These are phyloP conservation scores for Tricholoma sp. DNA, from an alignment of 768 basidiomycete species.

Conservation along the genomic window DNA sequence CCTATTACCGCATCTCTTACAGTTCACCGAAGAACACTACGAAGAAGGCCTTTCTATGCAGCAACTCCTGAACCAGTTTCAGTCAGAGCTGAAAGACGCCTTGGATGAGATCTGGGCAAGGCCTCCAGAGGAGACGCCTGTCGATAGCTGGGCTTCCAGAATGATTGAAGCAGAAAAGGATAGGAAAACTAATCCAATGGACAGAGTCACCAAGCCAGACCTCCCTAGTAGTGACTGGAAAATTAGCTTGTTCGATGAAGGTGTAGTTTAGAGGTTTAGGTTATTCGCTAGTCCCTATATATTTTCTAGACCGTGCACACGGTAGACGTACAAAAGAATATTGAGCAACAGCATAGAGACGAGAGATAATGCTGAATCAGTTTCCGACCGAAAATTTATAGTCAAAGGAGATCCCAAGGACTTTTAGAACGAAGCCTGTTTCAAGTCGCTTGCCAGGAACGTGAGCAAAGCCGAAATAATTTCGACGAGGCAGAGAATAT, in stretches of 20 bases:
- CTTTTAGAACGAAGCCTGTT: too few species aligned
- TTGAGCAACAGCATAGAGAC: too few species aligned
- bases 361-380: too few species aligned
- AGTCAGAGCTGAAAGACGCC: slow-evolving; percentile 47
- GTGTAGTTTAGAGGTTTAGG: neutral
- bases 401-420: too few species aligned
- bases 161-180: slow-evolving; percentile 51
- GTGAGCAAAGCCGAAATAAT: too few species aligned
- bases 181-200: slow-evolving; percentile 42
- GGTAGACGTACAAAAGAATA: too few species aligned
- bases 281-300: neutral
- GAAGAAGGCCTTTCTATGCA: slow-evolving; percentile 66
- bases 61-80: slow-evolving; percentile 49
- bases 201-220: slow-evolving; percentile 50
- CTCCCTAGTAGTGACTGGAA: slow-evolving; percentile 35
- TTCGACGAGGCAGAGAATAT: too few species aligned
- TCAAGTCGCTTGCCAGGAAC: too few species aligned
- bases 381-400: too few species aligned
- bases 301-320: too few species aligned
- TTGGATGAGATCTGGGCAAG: slow-evolving; percentile 67
- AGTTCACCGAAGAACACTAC: slow-evolving; percentile 63
- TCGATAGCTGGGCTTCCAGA: slow-evolving; percentile 45
- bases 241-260: slow-evolving; percentile 34
- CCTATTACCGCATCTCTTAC: slow-evolving; percentile 73
- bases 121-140: slow-evolving; percentile 20